Evolutionary conservation across 257 asterid species (phyloP), one percentile per base, ranked within the genome.

Genomic region (Scutellaria minor): DNA sequence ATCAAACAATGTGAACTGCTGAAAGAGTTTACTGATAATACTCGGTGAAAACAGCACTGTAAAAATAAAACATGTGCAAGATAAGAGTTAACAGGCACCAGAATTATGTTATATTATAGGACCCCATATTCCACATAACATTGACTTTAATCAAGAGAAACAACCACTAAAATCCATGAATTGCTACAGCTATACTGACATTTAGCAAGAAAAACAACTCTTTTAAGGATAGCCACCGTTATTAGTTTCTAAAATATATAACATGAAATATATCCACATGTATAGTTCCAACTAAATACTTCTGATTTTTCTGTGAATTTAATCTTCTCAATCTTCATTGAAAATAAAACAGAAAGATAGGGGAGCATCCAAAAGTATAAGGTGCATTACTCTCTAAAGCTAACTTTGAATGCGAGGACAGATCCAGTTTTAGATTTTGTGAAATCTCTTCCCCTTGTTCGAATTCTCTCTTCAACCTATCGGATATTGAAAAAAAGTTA

Each of bases 381-480:
- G 69, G 65, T 39, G 37, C 76, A 77, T 91, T 91, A 93, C 98
- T 93, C 96, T 88, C 97, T 86, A 78, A 93, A 93, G 98, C 95
- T 93, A 84, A 93, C 98, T 93, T 93, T 93, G 85, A 93, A 93
- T 47, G 98, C 95, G 77, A 93, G 84, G 71, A 93, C 87, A 31
- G 98, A 91, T 80, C 97, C 97, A 0, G 97, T 79, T 83, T 93
- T 93, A 78, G 98, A 89, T 84, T 91, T 91, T 55, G 86, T 84
- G 73, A 91, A 83, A 73, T 85, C 83, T 50, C 63, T 82, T 61
- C 97, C 97, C 86, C 86, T 93, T 84, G 53, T 77, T 71, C 93
- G 93, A 79, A 89, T 96, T 80, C 97, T 88, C 80, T 91, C 97
- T 87, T 93, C 97, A 54, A 93, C 91, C 98, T 91, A 79, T 85